Evolutionary conservation across 2,329 filamentous ascomycete species (phyloP).

Genomic region (Septoria petroselini): DNA sequence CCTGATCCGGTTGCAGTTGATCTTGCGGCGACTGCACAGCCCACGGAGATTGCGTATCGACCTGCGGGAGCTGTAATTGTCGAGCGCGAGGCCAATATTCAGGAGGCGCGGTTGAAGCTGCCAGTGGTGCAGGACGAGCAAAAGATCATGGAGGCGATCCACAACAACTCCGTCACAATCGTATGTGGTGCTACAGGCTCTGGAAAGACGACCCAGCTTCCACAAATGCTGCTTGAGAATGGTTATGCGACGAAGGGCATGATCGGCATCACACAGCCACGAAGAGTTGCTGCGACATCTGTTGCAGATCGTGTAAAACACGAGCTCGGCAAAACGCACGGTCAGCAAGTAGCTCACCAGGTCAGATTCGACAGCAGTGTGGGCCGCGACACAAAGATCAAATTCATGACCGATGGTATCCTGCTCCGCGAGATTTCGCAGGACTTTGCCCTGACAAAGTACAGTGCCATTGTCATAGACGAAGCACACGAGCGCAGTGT

Average conservation of each 20-base stretch:
- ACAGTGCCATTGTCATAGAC: conserved; percentile 91
- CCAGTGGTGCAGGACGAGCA: conserved; percentile 95
- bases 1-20: conserved; percentile 68
- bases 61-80: conserved; percentile 76
- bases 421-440: conserved; percentile 85
- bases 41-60: conserved; percentile 53
- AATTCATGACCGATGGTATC: conserved; percentile 99
- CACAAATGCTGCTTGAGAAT: conserved; percentile 92
- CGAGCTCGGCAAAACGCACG: conserved; percentile 70
- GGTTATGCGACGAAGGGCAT: conserved; percentile 82
- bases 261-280: conserved; percentile 92
- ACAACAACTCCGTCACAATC: conserved; percentile 85
- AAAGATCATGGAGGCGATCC: conserved; percentile 94
- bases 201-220: conserved; percentile 95
- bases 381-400: conserved; percentile 77
- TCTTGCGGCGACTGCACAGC: conserved; percentile 53
- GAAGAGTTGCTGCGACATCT: conserved; percentile 90
- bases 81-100: conserved; percentile 67
- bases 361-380: conserved; percentile 91
- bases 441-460: conserved; percentile 83
- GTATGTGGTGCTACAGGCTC: conserved; percentile 94
- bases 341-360: conserved; percentile 77
- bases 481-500: conserved; percentile 96
- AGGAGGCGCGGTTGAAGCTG: conserved; percentile 72
- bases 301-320: conserved; percentile 90